phyloP scores from a whole-genome alignment of 768 basidiomycete species.

The Pisolithus sp. region DNA sequence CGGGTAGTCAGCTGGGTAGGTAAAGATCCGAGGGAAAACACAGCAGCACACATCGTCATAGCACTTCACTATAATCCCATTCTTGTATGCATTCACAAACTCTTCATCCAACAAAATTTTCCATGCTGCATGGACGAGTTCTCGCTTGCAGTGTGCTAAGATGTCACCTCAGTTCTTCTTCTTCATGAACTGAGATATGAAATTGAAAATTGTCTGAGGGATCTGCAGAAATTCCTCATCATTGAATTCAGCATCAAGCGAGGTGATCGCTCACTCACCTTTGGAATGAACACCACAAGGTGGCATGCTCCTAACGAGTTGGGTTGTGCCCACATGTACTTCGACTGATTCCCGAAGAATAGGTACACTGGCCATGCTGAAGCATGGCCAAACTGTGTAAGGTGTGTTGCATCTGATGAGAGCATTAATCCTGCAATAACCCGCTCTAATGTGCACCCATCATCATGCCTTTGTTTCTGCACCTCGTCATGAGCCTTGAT shows the following conservation, averaged over 20 bases:
- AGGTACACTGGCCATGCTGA: conserved; percentile 37
- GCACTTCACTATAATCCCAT: conserved; percentile 12
- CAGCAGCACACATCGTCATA: conserved; percentile 11
- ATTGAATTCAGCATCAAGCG: not conserved
- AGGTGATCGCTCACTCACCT: conserved; percentile 15
- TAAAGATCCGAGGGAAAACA: conserved; percentile 14
- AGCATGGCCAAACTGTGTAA: conserved; percentile 25
- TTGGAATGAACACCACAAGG: conserved; percentile 39
- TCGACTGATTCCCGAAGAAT: conserved; percentile 35
- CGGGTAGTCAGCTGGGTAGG: conserved; percentile 10
- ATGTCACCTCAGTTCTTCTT: not conserved
- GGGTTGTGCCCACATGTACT: conserved; percentile 26
- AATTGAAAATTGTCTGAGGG: not conserved
- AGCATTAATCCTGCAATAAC: conserved; percentile 5
- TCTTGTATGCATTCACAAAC: conserved; percentile 12
- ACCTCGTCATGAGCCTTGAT: conserved; percentile 24
- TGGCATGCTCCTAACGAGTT: conserved; percentile 29
- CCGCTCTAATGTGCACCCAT: conserved; percentile 9
- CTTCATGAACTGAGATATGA: not conserved
- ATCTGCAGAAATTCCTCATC: not conserved
- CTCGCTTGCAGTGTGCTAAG: conserved; percentile 10
- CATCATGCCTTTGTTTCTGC: conserved; percentile 20
- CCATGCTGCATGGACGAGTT: conserved; percentile 16
- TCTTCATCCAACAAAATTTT: conserved; percentile 17
- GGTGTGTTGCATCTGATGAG: not conserved